Percentiles rank a stretch among this genome's conserved stretches.
phyloP scores from a whole-genome alignment of 2,329 filamentous ascomycete genomes.

The Sphaerostilbella broomeana region DNA sequence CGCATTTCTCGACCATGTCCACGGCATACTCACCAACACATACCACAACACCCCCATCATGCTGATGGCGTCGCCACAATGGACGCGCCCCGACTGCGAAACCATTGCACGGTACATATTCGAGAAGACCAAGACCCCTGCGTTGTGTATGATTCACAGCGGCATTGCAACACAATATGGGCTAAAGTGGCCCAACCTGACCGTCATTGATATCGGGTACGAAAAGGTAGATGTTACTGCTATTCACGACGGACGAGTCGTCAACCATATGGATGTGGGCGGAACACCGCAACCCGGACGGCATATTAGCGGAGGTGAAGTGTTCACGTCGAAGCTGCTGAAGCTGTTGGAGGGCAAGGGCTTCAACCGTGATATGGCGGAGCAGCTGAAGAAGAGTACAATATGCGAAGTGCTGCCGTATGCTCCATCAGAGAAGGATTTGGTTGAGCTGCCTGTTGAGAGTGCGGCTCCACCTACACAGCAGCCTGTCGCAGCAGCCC shows the following conservation, averaged over 20 bases:
- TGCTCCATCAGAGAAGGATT: conserved; percentile 34
- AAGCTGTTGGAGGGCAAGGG: conserved; percentile 56
- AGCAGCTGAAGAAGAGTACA: conserved; percentile 60
- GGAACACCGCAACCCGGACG: conserved; percentile 40
- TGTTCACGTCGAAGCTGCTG: conserved; percentile 69
- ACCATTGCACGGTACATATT: conserved; percentile 90
- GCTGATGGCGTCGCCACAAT: conserved; percentile 81
- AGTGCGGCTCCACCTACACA: conserved; percentile 24
- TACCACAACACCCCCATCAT: conserved; percentile 96
- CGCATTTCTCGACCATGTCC: conserved; percentile 85
- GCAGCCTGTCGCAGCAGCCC: conserved; percentile 21
- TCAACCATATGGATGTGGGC: conserved; percentile 58
- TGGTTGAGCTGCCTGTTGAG: conserved; percentile 45
- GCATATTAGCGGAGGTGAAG: conserved; percentile 70
- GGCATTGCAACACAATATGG: conserved; percentile 84
- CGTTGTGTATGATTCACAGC: conserved; percentile 83
- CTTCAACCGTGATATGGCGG: conserved; percentile 60
- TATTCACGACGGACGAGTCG: conserved; percentile 72
- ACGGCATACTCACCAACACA: conserved; percentile 79
- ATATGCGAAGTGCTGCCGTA: conserved; percentile 63
- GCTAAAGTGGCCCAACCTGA: conserved; percentile 66
- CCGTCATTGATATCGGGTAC: conserved; percentile 84
- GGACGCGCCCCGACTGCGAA: conserved; percentile 84
- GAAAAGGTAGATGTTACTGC: conserved; percentile 91
- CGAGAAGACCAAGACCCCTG: conserved; percentile 92